Percentiles rank a stretch among this genome's conserved stretches.
These are phyloP conservation scores for Polysphondylium violaceum DNA, from an alignment of 78 protist species.

Conservation along the genomic window DNA sequence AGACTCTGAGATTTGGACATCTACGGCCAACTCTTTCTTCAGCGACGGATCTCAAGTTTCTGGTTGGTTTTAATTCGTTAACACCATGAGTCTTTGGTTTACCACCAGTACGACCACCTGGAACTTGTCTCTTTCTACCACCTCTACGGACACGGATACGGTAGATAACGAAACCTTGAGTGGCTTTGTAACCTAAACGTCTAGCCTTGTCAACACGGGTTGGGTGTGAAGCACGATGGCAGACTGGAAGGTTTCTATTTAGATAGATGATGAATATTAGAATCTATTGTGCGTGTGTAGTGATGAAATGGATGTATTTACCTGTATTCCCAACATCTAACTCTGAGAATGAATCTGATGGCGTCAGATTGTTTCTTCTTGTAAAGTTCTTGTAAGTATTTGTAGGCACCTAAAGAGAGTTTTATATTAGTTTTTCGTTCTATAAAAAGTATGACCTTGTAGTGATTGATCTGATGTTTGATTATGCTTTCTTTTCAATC, in stretches of 20 bases:
- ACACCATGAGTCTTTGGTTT: slow-evolving; percentile 98
- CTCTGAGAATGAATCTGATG: slow-evolving; percentile 97
- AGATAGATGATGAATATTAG: background rate
- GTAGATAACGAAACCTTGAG: slow-evolving; percentile 96
- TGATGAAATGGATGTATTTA: background rate
- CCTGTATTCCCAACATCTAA: slow-evolving; percentile 99
- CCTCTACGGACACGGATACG: slow-evolving; percentile 99
- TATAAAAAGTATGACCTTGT: no score
- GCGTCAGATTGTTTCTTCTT: slow-evolving; percentile 98
- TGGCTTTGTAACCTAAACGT: slow-evolving; percentile 99
- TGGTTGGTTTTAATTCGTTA: slow-evolving; percentile 92
- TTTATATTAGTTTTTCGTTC: background rate
- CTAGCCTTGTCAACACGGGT: slow-evolving; percentile 99
- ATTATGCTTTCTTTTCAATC: no score
- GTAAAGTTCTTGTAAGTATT: slow-evolving; percentile 98
- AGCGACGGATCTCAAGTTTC: slow-evolving; percentile 93
- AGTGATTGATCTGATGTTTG: no score
- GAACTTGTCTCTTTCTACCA: slow-evolving; percentile 95
- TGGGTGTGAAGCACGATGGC: slow-evolving; percentile 97
- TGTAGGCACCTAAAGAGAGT: slow-evolving; percentile 94
- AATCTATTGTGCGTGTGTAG: background rate
- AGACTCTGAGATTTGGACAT: slow-evolving; percentile 97
- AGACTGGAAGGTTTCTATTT: slow-evolving; percentile 93
- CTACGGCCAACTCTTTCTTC: slow-evolving; percentile 98
- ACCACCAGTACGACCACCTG: slow-evolving; percentile 98